Evolutionary conservation across 2,329 filamentous ascomycete species (phyloP).

Genomic region (Alternaria solani): DNA sequence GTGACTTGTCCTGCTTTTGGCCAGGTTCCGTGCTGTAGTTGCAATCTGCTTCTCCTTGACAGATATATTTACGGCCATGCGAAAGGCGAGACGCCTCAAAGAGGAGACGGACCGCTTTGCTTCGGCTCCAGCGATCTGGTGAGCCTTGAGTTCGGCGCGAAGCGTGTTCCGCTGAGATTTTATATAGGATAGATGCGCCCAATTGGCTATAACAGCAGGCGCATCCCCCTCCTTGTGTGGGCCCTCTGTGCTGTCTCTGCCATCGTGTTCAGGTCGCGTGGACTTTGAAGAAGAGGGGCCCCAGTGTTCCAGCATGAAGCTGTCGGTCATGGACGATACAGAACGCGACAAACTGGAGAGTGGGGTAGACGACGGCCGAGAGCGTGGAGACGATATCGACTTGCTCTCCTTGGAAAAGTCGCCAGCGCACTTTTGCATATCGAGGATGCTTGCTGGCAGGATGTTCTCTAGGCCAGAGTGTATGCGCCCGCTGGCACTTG

Average conservation of each 20-base stretch:
- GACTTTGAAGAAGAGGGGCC: slow-evolving; percentile 24
- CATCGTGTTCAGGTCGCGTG: slow-evolving; percentile 16
- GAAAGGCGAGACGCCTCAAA: slow-evolving; percentile 48
- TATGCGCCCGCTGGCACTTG: slow-evolving; percentile 25
- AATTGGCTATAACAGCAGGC: slow-evolving; percentile 45
- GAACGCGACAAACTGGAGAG: slow-evolving; percentile 38
- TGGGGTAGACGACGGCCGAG: slow-evolving; percentile 32
- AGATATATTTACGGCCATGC: slow-evolving; percentile 51
- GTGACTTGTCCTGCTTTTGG: slow-evolving; percentile 40
- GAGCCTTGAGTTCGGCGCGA: slow-evolving; percentile 44
- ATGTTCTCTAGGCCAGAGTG: slow-evolving; percentile 41
- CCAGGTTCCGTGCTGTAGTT: slow-evolving; percentile 42
- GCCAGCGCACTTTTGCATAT: slow-evolving; percentile 18
- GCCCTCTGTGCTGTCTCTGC: slow-evolving; percentile 20
- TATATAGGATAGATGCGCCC: slow-evolving; percentile 48
- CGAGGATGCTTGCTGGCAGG: slow-evolving; percentile 34
- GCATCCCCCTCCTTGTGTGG: slow-evolving; percentile 30
- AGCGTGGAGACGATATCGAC: slow-evolving; percentile 24
- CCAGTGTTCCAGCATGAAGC: slow-evolving; percentile 44
- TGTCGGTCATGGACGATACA: slow-evolving; percentile 46
- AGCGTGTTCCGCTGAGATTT: slow-evolving; percentile 47
- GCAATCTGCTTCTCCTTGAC: slow-evolving; percentile 52
- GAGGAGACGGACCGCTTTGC: slow-evolving; percentile 47
- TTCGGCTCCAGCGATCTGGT: slow-evolving; percentile 44
- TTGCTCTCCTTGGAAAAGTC: slow-evolving; percentile 27